A percentile compares a stretch with the other conserved stretches of the same genome.
Conservation (phyloP, 106 monocot genomes). For the Apostasia ramifera region DNA sequence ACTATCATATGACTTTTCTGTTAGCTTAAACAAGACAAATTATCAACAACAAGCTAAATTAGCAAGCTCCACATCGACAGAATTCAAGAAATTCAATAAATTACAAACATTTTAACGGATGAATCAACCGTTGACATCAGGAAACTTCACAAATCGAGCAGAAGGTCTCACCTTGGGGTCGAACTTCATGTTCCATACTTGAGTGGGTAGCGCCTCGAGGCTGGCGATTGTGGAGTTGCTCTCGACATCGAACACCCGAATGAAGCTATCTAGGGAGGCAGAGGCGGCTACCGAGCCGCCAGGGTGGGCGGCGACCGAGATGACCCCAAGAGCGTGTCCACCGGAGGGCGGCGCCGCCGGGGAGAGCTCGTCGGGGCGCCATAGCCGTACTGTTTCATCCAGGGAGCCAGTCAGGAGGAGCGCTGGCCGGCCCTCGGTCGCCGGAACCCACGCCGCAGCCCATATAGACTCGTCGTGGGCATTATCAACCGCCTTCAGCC, state of each 20-base stretch:
- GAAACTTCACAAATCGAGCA: neutral
- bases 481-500: constrained; percentile 74
- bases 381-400: constrained; percentile 88
- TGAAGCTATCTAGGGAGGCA: constrained; percentile 84
- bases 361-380: constrained; percentile 75
- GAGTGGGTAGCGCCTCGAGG: constrained; percentile 84
- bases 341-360: constrained; percentile 34
- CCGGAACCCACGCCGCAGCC: constrained; percentile 85
- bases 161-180: constrained; percentile 68
- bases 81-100: no score
- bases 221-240: constrained; percentile 55
- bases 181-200: constrained; percentile 91
- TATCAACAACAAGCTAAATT: no score
- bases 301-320: constrained; percentile 89
- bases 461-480: constrained; percentile 96
- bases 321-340: constrained; percentile 86
- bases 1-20: no score
- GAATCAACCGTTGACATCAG: neutral
- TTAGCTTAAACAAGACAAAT: no score
- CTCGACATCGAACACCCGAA: constrained; percentile 85
- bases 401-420: constrained; percentile 92
- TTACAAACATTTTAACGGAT: no score
- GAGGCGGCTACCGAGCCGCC: constrained; percentile 71
- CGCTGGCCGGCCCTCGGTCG: constrained; percentile 49
- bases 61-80: no score